phyloP scores from a whole-genome alignment of 768 basidiomycete genomes.

The Tylopilus rubrobrunneus region DNA sequence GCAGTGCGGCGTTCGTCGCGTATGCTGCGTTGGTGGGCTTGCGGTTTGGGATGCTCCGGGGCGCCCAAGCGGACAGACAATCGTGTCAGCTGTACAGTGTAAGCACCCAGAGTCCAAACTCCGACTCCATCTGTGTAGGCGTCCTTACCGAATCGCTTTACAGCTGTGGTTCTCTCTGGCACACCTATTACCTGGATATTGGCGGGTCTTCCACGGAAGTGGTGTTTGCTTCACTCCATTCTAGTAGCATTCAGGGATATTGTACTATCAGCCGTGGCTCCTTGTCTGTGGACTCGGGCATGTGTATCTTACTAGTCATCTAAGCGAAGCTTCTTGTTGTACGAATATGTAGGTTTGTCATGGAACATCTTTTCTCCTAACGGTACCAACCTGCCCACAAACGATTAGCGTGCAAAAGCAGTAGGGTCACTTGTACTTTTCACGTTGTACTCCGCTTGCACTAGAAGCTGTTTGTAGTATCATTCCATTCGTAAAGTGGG shows the following conservation, averaged over 20 bases:
- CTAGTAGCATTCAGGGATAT: neutral
- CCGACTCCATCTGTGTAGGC: neutral
- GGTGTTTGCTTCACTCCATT: slow-evolving; percentile 8
- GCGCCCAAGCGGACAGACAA: slow-evolving; percentile 21
- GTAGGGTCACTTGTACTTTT: neutral
- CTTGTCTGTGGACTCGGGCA: slow-evolving; percentile 3
- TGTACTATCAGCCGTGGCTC: slow-evolving; percentile 6
- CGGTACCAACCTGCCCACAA: too few species aligned
- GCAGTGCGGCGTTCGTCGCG: slow-evolving; percentile 22
- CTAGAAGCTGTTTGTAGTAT: neutral
- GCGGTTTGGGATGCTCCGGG: slow-evolving; percentile 23
- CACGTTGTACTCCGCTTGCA: neutral
- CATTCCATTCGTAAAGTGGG: neutral
- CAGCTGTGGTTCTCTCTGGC: slow-evolving; percentile 32
- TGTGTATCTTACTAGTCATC: neutral
- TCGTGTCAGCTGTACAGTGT: slow-evolving; percentile 33
- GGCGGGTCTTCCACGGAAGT: slow-evolving; percentile 23
- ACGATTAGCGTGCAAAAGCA: neutral
- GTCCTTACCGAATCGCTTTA: neutral
- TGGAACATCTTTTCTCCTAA: neutral
- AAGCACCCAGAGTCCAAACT: slow-evolving; percentile 1
- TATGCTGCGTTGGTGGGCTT: slow-evolving; percentile 25
- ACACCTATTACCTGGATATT: slow-evolving; percentile 30
- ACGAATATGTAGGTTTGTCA: neutral
- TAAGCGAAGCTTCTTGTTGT: slow-evolving; percentile 9